Percentiles rank a stretch among this genome's conserved stretches.
phyloP scores from a whole-genome alignment of 495 filamentous ascomycete species.

The Penicillium roqueforti region DNA sequence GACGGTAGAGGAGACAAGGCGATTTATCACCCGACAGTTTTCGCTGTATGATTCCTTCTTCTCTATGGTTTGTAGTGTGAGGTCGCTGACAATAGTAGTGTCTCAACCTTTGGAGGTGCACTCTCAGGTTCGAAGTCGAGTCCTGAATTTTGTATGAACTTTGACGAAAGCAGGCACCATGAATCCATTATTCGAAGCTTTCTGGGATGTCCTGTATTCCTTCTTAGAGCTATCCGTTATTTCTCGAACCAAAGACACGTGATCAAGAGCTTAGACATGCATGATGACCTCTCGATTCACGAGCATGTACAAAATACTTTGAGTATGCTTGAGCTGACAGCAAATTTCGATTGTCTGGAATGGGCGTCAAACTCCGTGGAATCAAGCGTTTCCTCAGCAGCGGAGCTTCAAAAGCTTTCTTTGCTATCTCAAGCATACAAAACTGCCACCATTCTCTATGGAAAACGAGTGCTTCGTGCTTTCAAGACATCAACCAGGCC shows the following conservation, averaged over 20 bases:
- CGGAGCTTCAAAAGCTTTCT: constrained; percentile 7
- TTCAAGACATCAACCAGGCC: not conserved
- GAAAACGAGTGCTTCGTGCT: constrained; percentile 13
- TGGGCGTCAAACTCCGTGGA: constrained; percentile 27
- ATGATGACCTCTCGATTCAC: constrained; percentile 1
- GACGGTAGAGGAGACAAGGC: not conserved
- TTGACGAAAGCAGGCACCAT: constrained; percentile 1
- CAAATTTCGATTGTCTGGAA: constrained; percentile 14
- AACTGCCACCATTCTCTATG: constrained; percentile 15
- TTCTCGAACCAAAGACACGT: constrained; percentile 20
- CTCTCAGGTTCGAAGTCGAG: not conserved
- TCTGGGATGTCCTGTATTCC: constrained; percentile 24
- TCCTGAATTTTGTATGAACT: not conserved
- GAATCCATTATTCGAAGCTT: constrained; percentile 22
- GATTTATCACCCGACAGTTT: not conserved
- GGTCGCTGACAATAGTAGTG: not conserved
- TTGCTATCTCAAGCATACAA: constrained; percentile 17
- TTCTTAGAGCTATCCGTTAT: constrained; percentile 19
- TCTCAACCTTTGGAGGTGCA: not conserved
- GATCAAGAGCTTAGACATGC: not conserved
- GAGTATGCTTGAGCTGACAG: constrained; percentile 10
- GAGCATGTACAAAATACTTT: not conserved
- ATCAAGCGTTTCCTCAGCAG: constrained; percentile 23
- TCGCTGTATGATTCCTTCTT: not conserved
- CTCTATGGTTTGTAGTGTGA: not conserved